phyloP scores from a whole-genome alignment of 352 stramenopile species.

The Globisporangium spiculum region DNA sequence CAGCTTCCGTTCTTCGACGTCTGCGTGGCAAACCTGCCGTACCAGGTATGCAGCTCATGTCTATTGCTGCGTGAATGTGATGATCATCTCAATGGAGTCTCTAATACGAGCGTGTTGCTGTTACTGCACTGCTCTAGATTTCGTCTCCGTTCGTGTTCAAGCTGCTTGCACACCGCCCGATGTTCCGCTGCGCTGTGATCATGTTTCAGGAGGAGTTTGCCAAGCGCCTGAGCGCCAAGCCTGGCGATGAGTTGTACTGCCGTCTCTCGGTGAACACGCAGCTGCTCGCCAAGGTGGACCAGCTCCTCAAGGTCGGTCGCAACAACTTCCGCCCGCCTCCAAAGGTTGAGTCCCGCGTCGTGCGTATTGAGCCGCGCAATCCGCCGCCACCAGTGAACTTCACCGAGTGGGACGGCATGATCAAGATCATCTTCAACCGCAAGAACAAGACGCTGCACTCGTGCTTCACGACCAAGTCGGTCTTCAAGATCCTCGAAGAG shows the following conservation, averaged over 20 bases:
- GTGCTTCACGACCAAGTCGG: conserved; percentile 96
- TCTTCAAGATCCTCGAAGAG: conserved; percentile 94
- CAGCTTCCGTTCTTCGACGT: conserved; percentile 99
- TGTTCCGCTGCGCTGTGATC: conserved; percentile 99
- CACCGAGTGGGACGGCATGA: conserved; percentile 99
- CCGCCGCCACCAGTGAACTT: conserved; percentile 99
- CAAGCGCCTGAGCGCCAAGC: conserved; percentile 96
- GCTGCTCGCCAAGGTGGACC: conserved; percentile 97
- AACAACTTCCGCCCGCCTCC: conserved; percentile 99
- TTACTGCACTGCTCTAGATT: conserved; percentile 68
- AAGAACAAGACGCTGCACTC: conserved; percentile 99
- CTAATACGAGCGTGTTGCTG: neutral
- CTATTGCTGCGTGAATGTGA: neutral
- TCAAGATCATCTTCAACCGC: conserved; percentile 99
- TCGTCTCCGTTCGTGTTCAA: conserved; percentile 99
- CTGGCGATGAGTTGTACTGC: conserved; percentile 97
- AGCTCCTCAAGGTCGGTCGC: conserved; percentile 97
- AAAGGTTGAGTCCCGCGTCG: conserved; percentile 95
- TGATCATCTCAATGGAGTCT: neutral
- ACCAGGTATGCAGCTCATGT: conserved; percentile 77
- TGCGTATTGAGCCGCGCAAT: conserved; percentile 97
- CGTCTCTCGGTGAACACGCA: conserved; percentile 98
- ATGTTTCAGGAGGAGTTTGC: conserved; percentile 99
- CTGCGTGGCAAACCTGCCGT: conserved; percentile 99
- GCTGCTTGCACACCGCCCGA: conserved; percentile 95